Evolutionary conservation across 371 early-diverging fungal genomes (phyloP).

Genomic region (Umbelopsis sp.): DNA sequence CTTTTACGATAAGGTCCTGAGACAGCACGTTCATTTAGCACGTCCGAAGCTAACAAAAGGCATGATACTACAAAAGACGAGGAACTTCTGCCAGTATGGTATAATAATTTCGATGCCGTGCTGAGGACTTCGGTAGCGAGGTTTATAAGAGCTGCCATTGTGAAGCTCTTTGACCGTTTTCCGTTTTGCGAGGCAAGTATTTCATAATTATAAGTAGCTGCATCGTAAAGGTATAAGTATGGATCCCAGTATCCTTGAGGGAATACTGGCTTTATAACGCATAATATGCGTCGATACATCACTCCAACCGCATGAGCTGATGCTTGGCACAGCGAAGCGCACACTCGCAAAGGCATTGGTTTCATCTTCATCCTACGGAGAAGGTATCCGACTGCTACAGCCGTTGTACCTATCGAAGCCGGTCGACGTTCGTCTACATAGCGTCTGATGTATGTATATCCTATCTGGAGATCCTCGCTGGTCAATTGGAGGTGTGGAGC

Average conservation of each 20-base stretch:
- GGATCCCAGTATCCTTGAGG: constrained; percentile 2
- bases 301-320: not conserved
- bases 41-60: constrained; percentile 1
- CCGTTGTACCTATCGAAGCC: not conserved
- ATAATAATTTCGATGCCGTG: not conserved
- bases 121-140: not conserved
- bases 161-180: not conserved
- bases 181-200: not conserved
- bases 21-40: not conserved
- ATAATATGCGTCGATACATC: not conserved
- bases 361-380: not conserved
- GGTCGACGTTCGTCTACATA: not conserved
- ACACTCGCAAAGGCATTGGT: not conserved
- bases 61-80: not conserved
- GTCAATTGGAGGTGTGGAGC: not conserved
- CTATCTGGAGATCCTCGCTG: not conserved
- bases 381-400: not conserved
- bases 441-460: not conserved
- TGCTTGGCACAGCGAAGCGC: not conserved
- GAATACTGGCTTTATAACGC: not conserved
- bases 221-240: not conserved
- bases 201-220: not conserved
- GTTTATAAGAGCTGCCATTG: not conserved
- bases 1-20: not conserved
- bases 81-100: not conserved